phyloP scores from a whole-genome alignment of 306 rosid genomes.

The Oemleria cerasiformis region DNA sequence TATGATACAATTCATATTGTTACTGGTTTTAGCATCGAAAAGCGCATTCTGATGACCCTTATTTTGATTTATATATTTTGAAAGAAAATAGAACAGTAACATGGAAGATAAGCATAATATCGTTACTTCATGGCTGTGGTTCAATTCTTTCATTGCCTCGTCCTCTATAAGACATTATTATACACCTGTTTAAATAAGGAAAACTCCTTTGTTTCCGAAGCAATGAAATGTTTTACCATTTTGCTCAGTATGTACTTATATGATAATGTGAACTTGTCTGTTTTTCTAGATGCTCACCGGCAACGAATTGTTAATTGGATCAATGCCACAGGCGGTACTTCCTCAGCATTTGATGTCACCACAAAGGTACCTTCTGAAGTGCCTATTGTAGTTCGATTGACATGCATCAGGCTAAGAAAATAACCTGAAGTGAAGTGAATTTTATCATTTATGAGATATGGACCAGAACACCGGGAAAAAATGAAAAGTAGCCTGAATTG shows the following conservation, averaged over 20 bases:
- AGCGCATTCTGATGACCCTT: no score
- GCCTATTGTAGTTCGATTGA: not conserved
- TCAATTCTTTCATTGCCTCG: not conserved
- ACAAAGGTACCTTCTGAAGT: slow-evolving; percentile 51
- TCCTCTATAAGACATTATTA: not conserved
- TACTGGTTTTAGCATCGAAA: no score
- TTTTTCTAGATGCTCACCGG: slow-evolving; percentile 60
- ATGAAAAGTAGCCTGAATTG: not conserved
- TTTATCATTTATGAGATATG: slow-evolving; percentile 4
- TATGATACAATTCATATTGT: no score
- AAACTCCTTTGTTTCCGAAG: not conserved
- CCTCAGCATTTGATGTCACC: slow-evolving; percentile 78
- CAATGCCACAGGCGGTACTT: slow-evolving; percentile 70
- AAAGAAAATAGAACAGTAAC: not conserved
- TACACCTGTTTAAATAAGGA: not conserved
- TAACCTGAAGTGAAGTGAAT: not conserved
- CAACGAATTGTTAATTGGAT: slow-evolving; percentile 78
- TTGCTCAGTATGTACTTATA: not conserved
- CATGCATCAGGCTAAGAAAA: not conserved
- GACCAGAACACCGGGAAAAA: not conserved
- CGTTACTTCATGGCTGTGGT: not conserved
- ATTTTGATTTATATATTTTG: no score
- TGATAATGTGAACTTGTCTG: slow-evolving; percentile 23
- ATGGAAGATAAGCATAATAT: not conserved
- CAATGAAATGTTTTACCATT: not conserved